Evolutionary conservation across 1,284 basidiomycete species (phyloP).

Genomic region (Mixia osmundae): DNA sequence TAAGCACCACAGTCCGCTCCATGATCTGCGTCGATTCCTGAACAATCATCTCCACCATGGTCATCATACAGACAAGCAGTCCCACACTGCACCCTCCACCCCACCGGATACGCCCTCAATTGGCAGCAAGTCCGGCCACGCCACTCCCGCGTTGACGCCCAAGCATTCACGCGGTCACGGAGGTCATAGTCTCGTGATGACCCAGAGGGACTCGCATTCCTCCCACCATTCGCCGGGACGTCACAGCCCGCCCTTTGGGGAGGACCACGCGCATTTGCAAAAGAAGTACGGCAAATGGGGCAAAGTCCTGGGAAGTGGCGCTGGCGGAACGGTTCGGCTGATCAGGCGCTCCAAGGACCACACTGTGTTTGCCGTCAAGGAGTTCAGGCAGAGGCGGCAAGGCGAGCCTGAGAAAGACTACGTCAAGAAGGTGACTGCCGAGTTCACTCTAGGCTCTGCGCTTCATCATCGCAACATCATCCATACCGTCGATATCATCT

Average conservation of each 20-base stretch:
- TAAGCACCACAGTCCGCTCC: constrained; percentile 36
- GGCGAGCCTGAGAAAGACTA: constrained; percentile 99
- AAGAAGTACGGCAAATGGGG: constrained; percentile 99
- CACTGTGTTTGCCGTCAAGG: constrained; percentile 83
- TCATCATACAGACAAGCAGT: constrained; percentile 1
- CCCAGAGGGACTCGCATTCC: no score
- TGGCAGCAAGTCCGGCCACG: constrained; percentile 10
- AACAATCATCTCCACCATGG: constrained; percentile 57
- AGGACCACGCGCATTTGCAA: constrained; percentile 55
- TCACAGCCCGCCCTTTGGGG: constrained; percentile 21
- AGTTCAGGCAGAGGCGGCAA: constrained; percentile 92
- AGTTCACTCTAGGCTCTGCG: constrained; percentile 43
- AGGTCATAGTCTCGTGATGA: constrained; percentile 9
- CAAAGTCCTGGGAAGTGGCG: constrained; percentile 77
- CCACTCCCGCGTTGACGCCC: no score
- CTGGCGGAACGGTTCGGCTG: constrained; percentile 87
- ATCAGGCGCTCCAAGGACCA: constrained; percentile 49
- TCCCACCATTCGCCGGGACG: no score
- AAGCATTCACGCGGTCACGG: constrained; percentile 3
- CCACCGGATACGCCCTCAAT: constrained; percentile 6
- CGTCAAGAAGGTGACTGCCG: constrained; percentile 96
- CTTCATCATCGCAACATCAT: constrained; percentile 53
- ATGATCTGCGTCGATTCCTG: constrained; percentile 76
- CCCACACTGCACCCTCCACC: constrained; percentile 4
- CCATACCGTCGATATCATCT: constrained; percentile 93